phyloP scores from a whole-genome alignment of 2,329 filamentous ascomycete genomes.

The Aspergillus thermomutatus region DNA sequence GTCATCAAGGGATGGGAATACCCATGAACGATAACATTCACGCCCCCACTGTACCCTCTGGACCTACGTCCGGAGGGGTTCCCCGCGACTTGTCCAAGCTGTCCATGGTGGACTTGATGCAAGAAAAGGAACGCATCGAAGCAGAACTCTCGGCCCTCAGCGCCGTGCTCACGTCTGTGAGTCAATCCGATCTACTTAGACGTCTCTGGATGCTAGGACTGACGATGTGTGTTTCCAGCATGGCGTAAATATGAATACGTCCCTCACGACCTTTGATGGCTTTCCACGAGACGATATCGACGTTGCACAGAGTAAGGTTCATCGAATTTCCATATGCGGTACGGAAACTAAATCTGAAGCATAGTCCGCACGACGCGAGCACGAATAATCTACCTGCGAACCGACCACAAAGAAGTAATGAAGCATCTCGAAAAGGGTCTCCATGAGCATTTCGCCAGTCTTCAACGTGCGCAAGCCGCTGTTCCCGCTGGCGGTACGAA shows the following conservation, averaged over 20 bases:
- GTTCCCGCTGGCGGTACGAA: constrained; percentile 23
- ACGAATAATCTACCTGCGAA: constrained; percentile 82
- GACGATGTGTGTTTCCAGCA: constrained; percentile 58
- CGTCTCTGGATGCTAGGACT: constrained; percentile 6
- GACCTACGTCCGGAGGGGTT: constrained; percentile 61
- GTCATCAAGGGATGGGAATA: constrained; percentile 46
- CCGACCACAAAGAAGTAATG: constrained; percentile 94
- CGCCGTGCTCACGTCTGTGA: constrained; percentile 81
- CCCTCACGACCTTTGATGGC: constrained; percentile 81
- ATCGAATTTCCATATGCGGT: background rate
- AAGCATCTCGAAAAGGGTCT: constrained; percentile 74
- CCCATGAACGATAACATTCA: constrained; percentile 64
- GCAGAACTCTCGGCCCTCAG: constrained; percentile 81
- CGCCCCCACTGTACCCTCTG: constrained; percentile 71
- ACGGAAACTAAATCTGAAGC: constrained; percentile 11
- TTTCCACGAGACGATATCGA: constrained; percentile 93
- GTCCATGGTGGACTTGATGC: constrained; percentile 75
- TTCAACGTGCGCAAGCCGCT: constrained; percentile 52
- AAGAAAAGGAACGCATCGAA: constrained; percentile 80
- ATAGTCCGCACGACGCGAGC: constrained; percentile 88
- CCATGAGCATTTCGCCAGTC: constrained; percentile 82
- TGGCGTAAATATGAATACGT: constrained; percentile 87
- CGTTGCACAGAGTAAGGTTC: constrained; percentile 76
- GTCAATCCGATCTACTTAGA: constrained; percentile 22
- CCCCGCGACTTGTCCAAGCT: constrained; percentile 63